Base-by-base conservation (phyloP, 1,284 basidiomycete genomes). In the Pseudozyma pruni region DNA sequence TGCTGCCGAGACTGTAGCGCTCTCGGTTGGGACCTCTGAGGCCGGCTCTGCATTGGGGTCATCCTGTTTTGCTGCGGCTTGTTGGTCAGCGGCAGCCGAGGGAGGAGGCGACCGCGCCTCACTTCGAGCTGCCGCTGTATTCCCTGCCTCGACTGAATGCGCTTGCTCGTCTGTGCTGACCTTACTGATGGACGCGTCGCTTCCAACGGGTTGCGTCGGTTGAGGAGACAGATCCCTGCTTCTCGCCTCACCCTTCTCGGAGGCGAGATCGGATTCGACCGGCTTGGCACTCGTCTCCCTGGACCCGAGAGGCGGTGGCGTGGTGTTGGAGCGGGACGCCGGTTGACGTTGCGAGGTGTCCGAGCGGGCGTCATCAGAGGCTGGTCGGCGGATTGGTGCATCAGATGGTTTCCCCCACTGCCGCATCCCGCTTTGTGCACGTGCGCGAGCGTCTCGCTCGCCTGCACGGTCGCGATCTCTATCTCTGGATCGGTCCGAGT, bases 351-450 rank as follows among this genome's bases (percentile, higher is more conserved):
- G 50, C n/a, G 59, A 62, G 11, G 43, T 44, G 22, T 67, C 66
- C 8, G 59, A 69, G 14, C 58, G 54, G 27, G 59, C 51, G 23
- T 55, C 59, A 3, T 69, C 59, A 8, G 66, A 69, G 0, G 54
- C 52, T 33, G 66, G 51, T 4, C 49, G 45, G 17, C 55, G 66
- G 27, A 42, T 22, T 16, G 38, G 34, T 19, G 38, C 54, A n/a
- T 69, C 66, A 10, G 57, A 35, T 2, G 59, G 51, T 31, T 69
- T 69, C 31, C 66, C 59, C 66, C 66, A 69, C 8, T 57, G 58
- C 2, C 66, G 49, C 59, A 69, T 69, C 5, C 59, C 51, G 48
- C 59, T 52, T 1, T 46, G 44, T 27, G 57, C 49, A 33, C 66
- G 46, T 4, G 34, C 33, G 23, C 55, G 57, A 20, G 41, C 47